Evolutionary conservation across 1,139 yeast species (phyloP), one percentile per base, ranked within the genome.

Genomic region (Protomyces pachydermus): DNA sequence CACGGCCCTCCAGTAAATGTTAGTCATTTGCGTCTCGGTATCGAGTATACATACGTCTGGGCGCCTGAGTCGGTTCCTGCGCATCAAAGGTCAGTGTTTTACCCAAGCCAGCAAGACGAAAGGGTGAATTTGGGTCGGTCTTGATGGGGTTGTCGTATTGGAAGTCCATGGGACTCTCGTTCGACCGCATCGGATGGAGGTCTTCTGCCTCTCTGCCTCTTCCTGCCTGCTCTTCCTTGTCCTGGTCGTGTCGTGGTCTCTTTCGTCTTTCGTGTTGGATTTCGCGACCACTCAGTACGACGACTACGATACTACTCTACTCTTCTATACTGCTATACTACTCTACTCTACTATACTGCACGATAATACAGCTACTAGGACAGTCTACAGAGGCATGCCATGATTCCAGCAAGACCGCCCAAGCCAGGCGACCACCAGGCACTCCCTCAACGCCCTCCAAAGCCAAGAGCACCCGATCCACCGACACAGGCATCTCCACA

Each of bases 111-210:
- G 57, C 53, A 16, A 60, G 60, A 10, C 60, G 52, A 25, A 58
- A 60, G n/a, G 66, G 66, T 5, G 64, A 58, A 37, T 60, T 60
- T 18, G 53, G 54, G 20, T 65, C 64, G 20, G 57, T 55, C 32
- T 16, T 46, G 45, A 62, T 34, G 10, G 60, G 66, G 48, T 65
- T 61, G 25, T 65, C 66, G 54, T 65, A 65, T 34, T 60, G 62
- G 48, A 65, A 65, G 34, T 65, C 66, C 66, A 65, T 65, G 42
- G 66, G 66, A 8, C 66, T 64, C 53, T 65, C 66, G 32, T 61
- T 52, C 5, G 62, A 37, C 20, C 65, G 58, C 54, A 54, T 53
- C 63, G 53, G 52, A 38, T 14, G 42, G 42, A 28, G 32, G 32
- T 28, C 32, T 4, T 6, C 32, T 28, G 32, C 32, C 32, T 28